Evolutionary conservation across 139 green algal genomes (phyloP).

Genomic region (Chlorella sorokiniana): DNA sequence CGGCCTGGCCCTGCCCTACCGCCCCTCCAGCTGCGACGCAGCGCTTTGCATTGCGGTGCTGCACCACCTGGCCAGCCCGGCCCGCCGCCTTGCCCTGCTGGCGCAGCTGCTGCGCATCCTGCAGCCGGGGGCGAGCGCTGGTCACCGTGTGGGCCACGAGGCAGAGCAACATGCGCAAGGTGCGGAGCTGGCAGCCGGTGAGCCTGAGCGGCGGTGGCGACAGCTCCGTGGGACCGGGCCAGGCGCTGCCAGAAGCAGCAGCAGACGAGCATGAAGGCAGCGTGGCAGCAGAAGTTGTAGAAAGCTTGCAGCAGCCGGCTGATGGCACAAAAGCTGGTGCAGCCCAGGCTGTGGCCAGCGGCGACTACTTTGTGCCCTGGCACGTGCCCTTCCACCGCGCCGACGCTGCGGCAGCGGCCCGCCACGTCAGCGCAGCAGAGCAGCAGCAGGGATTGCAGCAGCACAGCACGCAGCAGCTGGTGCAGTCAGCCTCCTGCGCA

Average conservation of each 20-base stretch:
- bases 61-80: constrained; percentile 87
- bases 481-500: not conserved
- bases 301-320: constrained; percentile 15
- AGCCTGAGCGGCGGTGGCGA: not conserved
- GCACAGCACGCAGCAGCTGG: not conserved
- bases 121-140: constrained; percentile 66
- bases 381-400: constrained; percentile 91
- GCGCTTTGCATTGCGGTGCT: constrained; percentile 97
- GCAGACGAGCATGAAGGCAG: not conserved
- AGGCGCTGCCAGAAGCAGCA: not conserved
- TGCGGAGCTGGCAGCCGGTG: constrained; percentile 88
- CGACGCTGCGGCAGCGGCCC: constrained; percentile 50
- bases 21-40: constrained; percentile 73
- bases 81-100: constrained; percentile 71
- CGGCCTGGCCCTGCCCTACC: constrained; percentile 78
- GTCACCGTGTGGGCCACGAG: constrained; percentile 93
- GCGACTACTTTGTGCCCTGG: constrained; percentile 97
- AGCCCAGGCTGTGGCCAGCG: constrained; percentile 17
- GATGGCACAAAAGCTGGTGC: not conserved
- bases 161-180: constrained; percentile 88
- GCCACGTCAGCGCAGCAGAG: not conserved
- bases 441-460: not conserved
- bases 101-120: constrained; percentile 80
- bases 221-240: not conserved
- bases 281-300: constrained; percentile 1